phyloP scores from a whole-genome alignment of 2,329 filamentous ascomycete genomes.

The Nannizziopsis arthrosporioides region DNA sequence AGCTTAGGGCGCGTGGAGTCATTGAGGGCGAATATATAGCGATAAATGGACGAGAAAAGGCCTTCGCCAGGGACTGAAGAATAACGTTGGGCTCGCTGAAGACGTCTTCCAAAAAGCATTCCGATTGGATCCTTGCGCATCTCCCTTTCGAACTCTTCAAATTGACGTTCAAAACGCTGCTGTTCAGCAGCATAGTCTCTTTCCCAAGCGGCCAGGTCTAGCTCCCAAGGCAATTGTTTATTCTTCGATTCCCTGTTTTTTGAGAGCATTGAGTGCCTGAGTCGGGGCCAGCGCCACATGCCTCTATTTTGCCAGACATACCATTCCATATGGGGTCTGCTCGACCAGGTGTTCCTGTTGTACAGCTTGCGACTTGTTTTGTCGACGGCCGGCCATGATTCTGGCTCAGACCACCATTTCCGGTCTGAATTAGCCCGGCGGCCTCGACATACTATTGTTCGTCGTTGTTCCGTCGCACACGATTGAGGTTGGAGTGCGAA shows the following conservation, averaged over 20 bases:
- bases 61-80: conserved; percentile 16
- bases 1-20: not conserved
- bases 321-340: not conserved
- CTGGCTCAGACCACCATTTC: not conserved
- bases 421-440: not conserved
- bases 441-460: not conserved
- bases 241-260: not conserved
- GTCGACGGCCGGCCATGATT: not conserved
- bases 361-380: not conserved
- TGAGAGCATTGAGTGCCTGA: not conserved
- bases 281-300: conserved; percentile 2
- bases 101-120: conserved; percentile 31
- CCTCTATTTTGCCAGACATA: not conserved
- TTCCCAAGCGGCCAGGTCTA: conserved; percentile 1
- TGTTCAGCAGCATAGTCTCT: conserved; percentile 16
- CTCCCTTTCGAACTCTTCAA: conserved; percentile 27
- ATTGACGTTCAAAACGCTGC: conserved; percentile 21
- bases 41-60: conserved; percentile 24
- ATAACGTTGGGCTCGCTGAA: conserved; percentile 17
- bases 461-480: not conserved
- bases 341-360: not conserved
- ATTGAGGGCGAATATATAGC: conserved; percentile 20
- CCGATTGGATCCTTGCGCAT: conserved; percentile 31
- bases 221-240: conserved; percentile 2
- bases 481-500: not conserved